Evolutionary conservation across 139 green algal genomes (phyloP).

Genomic region (Chlorella sp.): DNA sequence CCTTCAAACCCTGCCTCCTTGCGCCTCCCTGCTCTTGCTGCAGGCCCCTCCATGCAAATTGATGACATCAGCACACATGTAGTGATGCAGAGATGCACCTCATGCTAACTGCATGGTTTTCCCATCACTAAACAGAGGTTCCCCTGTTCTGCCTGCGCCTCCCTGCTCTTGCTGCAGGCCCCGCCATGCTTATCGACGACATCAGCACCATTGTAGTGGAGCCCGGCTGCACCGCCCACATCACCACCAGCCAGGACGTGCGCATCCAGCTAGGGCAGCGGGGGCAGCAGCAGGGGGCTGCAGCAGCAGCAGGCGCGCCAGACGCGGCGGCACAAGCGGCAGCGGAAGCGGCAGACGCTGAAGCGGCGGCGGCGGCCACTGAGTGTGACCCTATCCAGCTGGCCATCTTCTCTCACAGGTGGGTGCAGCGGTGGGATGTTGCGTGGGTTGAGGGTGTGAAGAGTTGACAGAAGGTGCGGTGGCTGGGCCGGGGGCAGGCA

Average conservation of each 20-base stretch:
- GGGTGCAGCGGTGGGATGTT: not conserved
- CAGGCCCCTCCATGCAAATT: too few species aligned
- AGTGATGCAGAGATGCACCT: too few species aligned
- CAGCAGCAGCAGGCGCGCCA: not conserved
- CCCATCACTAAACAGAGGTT: not conserved
- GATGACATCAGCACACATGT: too few species aligned
- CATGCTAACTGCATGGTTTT: too few species aligned
- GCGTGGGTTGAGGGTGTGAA: too few species aligned
- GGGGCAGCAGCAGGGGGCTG: not conserved
- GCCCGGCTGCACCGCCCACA: constrained; percentile 78
- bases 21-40: too few species aligned
- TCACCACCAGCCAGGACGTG: constrained; percentile 84
- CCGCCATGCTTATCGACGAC: constrained; percentile 93
- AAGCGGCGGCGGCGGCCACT: not conserved
- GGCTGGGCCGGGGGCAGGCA: not conserved
- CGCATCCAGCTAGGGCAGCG: constrained; percentile 71
- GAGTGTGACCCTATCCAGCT: constrained; percentile 92
- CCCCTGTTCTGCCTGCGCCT: not conserved
- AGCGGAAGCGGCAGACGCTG: constrained; percentile 12
- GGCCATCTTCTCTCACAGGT: constrained; percentile 94
- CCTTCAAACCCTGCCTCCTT: too few species aligned
- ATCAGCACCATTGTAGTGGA: constrained; percentile 95
- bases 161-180: constrained; percentile 56
- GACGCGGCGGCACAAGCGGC: too few species aligned
- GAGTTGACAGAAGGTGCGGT: not conserved